Conservation (phyloP, 495 filamentous ascomycete species). For the Tuber magnatum region DNA sequence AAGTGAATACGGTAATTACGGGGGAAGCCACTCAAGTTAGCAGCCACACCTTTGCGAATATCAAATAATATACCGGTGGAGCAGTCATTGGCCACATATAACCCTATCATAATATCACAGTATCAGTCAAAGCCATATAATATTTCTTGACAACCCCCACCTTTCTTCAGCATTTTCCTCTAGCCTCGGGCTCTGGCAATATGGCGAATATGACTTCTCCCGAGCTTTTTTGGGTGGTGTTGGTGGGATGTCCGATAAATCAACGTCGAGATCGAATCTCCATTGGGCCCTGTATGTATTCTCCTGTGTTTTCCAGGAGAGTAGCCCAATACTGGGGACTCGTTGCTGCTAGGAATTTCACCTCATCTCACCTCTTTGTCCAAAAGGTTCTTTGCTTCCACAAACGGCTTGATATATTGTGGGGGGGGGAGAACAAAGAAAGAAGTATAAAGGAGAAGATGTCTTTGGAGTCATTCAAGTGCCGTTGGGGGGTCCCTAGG, state of each 20-base stretch:
- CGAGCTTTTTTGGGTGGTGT: neutral
- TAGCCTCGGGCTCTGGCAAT: neutral
- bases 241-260: neutral
- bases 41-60: neutral
- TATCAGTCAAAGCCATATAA: neutral
- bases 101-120: neutral
- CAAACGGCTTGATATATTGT: neutral
- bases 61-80: neutral
- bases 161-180: neutral
- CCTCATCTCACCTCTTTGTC: neutral
- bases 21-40: neutral
- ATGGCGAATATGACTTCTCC: neutral
- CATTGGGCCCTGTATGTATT: neutral
- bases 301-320: neutral
- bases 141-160: neutral
- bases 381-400: neutral
- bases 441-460: neutral
- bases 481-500: slow-evolving; percentile 27
- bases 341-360: neutral
- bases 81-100: neutral
- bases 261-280: neutral
- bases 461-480: slow-evolving; percentile 7
- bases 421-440: neutral
- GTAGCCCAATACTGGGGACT: neutral
- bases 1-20: neutral